These are phyloP conservation scores for Aspergillus hancockii DNA, from an alignment of 495 filamentous ascomycete species.

Conservation along the genomic window DNA sequence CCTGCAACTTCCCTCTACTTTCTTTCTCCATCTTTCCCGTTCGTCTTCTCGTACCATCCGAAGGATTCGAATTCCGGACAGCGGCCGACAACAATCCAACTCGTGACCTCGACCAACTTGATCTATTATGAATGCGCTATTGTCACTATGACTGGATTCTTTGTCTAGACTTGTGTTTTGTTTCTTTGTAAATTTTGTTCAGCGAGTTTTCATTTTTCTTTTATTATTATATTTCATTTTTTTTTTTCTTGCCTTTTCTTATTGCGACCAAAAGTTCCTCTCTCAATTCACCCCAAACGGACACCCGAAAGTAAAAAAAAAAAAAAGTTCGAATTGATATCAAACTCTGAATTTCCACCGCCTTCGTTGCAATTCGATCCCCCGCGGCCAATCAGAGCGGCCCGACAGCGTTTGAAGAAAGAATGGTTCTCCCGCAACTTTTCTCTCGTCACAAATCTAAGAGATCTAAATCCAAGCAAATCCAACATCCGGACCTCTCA, in stretches of 20 bases:
- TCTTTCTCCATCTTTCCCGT: not conserved
- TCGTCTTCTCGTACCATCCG: not conserved
- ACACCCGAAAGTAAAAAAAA: not conserved
- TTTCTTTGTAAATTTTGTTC: not conserved
- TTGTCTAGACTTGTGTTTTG: not conserved
- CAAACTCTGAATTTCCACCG: conserved; percentile 39
- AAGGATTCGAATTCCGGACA: not conserved
- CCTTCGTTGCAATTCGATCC: conserved; percentile 50
- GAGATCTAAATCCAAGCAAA: conserved; percentile 19
- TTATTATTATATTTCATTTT: not conserved
- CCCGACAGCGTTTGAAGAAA: not conserved
- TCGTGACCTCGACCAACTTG: not conserved
- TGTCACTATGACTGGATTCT: conserved; percentile 4
- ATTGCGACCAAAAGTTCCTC: not conserved
- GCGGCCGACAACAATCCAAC: not conserved
- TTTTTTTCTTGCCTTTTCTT: not conserved
- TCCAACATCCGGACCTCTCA: conserved; percentile 1
- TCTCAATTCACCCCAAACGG: not conserved
- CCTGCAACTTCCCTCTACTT: not conserved
- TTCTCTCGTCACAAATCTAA: conserved; percentile 38
- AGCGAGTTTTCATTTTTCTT: not conserved
- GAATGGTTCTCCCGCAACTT: conserved; percentile 38
- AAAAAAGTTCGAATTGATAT: conserved; percentile 1
- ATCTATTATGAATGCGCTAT: not conserved
- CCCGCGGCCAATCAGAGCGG: conserved; percentile 23